A percentile compares a stretch with the other conserved stretches of the same genome.
Conservation (phyloP, 257 asterid species). For the Scutellaria baicalensis region DNA sequence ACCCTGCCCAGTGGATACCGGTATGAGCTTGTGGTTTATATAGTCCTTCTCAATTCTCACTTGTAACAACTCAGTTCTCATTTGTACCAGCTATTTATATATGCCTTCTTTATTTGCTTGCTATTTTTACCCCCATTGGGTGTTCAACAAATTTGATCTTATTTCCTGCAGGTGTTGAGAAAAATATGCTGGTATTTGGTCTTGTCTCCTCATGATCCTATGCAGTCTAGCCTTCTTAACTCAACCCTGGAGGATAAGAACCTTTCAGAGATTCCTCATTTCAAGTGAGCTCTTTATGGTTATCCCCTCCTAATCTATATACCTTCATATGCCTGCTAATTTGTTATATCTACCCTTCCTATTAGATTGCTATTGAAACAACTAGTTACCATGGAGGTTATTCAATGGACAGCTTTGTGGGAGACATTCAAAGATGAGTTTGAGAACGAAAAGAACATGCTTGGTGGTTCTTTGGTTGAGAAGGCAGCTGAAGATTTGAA, state of each 20-base stretch:
- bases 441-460: slow-evolving; percentile 80
- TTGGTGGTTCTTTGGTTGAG: slow-evolving; percentile 79
- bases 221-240: slow-evolving; percentile 97
- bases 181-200: slow-evolving; percentile 96
- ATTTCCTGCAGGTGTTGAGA: slow-evolving; percentile 59
- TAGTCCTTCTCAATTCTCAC: not conserved
- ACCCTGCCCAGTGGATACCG: slow-evolving; percentile 73
- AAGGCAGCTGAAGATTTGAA: slow-evolving; percentile 86
- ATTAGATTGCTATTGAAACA: slow-evolving; percentile 75
- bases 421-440: slow-evolving; percentile 74
- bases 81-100: not conserved
- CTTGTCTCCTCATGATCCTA: slow-evolving; percentile 87
- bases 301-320: not conserved
- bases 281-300: slow-evolving; percentile 35
- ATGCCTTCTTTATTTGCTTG: not conserved
- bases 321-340: not conserved
- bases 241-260: slow-evolving; percentile 92
- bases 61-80: not conserved
- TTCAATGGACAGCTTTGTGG: slow-evolving; percentile 88
- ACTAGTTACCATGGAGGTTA: slow-evolving; percentile 89
- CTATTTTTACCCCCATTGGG: not conserved
- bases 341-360: not conserved
- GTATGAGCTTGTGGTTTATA: slow-evolving; percentile 28
- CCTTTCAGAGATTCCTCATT: slow-evolving; percentile 87
- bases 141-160: not conserved